Evolutionary conservation across 495 filamentous ascomycete genomes (phyloP).

Genomic region (Hypoxylon fragiforme): DNA sequence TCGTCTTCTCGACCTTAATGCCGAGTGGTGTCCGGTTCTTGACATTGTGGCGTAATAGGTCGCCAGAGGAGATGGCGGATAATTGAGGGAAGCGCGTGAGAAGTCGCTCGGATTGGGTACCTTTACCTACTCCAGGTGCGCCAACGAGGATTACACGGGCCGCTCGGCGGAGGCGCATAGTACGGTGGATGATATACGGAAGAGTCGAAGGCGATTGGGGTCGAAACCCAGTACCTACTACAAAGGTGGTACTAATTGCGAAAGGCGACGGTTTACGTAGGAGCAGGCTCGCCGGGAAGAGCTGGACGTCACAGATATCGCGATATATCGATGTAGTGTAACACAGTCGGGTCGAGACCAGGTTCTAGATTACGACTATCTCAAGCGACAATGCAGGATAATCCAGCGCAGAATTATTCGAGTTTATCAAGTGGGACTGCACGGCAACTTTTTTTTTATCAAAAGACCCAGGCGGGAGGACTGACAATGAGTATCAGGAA

Average conservation of each 20-base stretch:
- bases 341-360: background rate
- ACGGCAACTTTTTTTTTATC: background rate
- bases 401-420: conserved; percentile 16
- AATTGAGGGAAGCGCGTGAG: conserved; percentile 85
- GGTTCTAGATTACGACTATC: conserved; percentile 7
- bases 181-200: conserved; percentile 16
- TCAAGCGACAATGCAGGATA: conserved; percentile 7
- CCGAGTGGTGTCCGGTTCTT: conserved; percentile 83
- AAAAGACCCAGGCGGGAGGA: background rate
- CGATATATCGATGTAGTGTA: conserved; percentile 7
- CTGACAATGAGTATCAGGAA: conserved; percentile 8
- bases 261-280: conserved; percentile 6
- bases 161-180: conserved; percentile 72
- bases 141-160: conserved; percentile 94
- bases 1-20: conserved; percentile 82
- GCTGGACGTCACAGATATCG: conserved; percentile 10
- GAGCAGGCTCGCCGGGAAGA: conserved; percentile 11
- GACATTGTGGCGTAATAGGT: conserved; percentile 90
- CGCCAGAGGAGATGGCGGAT: conserved; percentile 90
- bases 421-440: background rate
- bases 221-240: no score
- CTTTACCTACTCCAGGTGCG: conserved; percentile 91
- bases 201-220: no score
- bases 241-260: conserved; percentile 3
- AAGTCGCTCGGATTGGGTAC: conserved; percentile 88